Evolutionary conservation across 2,329 filamentous ascomycete species (phyloP).

Genomic region (Epicoccum sorghinum): DNA sequence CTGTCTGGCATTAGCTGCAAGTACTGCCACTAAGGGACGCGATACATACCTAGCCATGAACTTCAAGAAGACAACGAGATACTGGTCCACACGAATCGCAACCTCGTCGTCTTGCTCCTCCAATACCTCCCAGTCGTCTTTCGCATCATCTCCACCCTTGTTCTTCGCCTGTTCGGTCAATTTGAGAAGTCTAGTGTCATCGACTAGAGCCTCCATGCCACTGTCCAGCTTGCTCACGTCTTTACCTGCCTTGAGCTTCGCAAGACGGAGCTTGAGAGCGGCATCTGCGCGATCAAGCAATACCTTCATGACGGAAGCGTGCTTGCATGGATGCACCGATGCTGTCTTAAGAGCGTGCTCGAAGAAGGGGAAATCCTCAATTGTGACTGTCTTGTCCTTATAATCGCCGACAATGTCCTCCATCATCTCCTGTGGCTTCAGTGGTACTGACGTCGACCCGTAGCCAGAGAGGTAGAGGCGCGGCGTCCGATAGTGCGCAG

Average conservation of each 20-base stretch:
- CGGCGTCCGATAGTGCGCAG: conserved; percentile 93
- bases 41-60: conserved; percentile 60
- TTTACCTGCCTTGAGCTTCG: conserved; percentile 74
- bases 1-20: conserved; percentile 71
- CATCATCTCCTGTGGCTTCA: conserved; percentile 88
- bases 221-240: conserved; percentile 58
- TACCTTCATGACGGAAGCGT: conserved; percentile 97
- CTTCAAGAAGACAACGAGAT: conserved; percentile 86
- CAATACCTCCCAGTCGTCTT: conserved; percentile 67
- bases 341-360: conserved; percentile 93
- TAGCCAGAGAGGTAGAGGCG: conserved; percentile 96
- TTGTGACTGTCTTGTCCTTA: conserved; percentile 97
- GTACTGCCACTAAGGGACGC: not conserved
- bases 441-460: conserved; percentile 75
- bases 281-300: conserved; percentile 94
- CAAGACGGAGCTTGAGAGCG: conserved; percentile 83
- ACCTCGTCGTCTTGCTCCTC: conserved; percentile 72
- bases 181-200: conserved; percentile 71
- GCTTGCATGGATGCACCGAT: conserved; percentile 94
- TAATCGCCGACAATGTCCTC: conserved; percentile 96
- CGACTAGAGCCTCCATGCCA: conserved; percentile 85
- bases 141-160: conserved; percentile 49
- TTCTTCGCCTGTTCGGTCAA: conserved; percentile 59
- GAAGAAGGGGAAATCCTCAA: conserved; percentile 97
- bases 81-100: conserved; percentile 86